Base-by-base conservation (phyloP, 2,329 filamentous ascomycete species). In the Phialophora verrucosa region DNA sequence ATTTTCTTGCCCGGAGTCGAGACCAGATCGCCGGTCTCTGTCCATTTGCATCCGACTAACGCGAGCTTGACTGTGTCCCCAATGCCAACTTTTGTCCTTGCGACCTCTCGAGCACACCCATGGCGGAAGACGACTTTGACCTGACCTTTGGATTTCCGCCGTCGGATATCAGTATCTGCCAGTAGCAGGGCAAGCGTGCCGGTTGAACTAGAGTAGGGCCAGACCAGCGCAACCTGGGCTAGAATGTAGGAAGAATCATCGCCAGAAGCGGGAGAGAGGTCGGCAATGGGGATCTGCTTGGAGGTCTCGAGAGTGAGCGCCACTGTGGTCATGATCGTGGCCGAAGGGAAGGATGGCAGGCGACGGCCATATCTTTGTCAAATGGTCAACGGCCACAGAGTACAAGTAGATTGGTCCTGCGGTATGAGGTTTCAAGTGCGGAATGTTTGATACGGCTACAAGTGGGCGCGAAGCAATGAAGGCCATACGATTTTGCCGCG, bases 161-260 rank as follows among this genome's bases (percentile, higher is more conserved):
- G 83, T 56, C 91, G 90, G 74, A 93, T 91, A 76, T 97, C 92
- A 54, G 89, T 88, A 73, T 97, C 93, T 54, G 91, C 91, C 38
- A 98, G 85, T 23, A 96, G 85, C 59, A 97, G 88, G 29, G 92
- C 90, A 71, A 93, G 85, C 47, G 88, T 88, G 61, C 85, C 86
- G 32, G 86, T 90, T 29, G 92, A 87, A 25, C 90, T 90, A 70
- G 91, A 97, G 78, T 92, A 97, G 0, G 94, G 94, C 93, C 94
- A 98, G 65, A 92, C 88, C 42, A 98, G 87, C 8, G 92, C 94
- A 25, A 97, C 87, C 17, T 91, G 83, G 47, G 91, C 93, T 65
- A 87, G 84, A 35, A 97, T 73, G 32, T 75, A 77, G 73, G 27
- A 73, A 63, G 17, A 71, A 58, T n/a, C 69, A 53, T 31, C 71